phyloP scores from a whole-genome alignment of 345 rosid species.

The Punica granatum region DNA sequence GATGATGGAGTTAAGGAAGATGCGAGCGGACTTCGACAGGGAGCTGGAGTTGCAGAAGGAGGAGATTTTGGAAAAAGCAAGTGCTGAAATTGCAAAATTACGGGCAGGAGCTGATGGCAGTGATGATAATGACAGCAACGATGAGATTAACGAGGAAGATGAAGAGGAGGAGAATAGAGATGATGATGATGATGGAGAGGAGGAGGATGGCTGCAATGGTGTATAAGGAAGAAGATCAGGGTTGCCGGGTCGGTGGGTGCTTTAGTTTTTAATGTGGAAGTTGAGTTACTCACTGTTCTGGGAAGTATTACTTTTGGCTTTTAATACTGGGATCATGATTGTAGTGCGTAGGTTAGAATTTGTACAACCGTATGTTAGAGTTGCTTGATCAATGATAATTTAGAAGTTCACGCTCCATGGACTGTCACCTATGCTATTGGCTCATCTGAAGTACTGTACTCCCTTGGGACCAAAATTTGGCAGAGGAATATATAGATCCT shows the following conservation, averaged over 20 bases:
- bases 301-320: neutral
- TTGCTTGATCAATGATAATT: neutral
- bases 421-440: neutral
- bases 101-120: conserved; percentile 21
- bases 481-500: neutral
- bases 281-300: neutral
- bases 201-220: neutral
- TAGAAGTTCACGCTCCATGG: neutral
- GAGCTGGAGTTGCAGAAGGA: conserved; percentile 52
- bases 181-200: conserved; percentile 1
- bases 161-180: conserved; percentile 2
- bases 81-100: conserved; percentile 45
- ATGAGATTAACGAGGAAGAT: conserved; percentile 21
- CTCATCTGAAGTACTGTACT: neutral
- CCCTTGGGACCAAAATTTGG: neutral
- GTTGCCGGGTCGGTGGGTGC: neutral
- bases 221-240: neutral
- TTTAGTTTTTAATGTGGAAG: neutral
- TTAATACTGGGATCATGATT: neutral
- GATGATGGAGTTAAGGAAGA: conserved; percentile 50
- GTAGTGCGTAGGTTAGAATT: neutral
- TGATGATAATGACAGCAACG: conserved; percentile 13
- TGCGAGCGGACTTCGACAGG: conserved; percentile 36
- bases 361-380: neutral
- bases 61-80: conserved; percentile 40